Evolutionary conservation across 2,329 filamentous ascomycete genomes (phyloP), one percentile per base, ranked within the genome.

Genomic region (Tetracladium maxilliforme): DNA sequence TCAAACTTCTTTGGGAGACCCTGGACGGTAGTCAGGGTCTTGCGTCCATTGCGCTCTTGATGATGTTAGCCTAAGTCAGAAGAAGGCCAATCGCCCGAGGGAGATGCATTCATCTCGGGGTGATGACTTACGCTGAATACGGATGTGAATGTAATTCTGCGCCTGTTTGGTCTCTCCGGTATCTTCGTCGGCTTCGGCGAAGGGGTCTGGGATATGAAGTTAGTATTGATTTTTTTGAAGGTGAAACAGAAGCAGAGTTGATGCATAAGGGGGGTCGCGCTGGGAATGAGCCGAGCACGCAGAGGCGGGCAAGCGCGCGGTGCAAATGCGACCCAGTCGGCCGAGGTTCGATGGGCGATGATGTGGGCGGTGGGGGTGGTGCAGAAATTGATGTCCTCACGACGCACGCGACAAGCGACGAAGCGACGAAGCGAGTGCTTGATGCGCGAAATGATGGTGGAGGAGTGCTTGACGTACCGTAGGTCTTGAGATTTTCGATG

Each of bases 151-250:
- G 58, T 94, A 93, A 62, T 92, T 92, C 64, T 92, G 82, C 55
- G 80, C 75, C 69, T 90, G 80, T 64, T 90, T 90, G 55, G 74
- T 78, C 64, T 92, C 81, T 69, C 84, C 86, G 58, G 79, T 84
- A 60, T 92, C 86, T 77, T 94, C 87, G 82, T 94, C 90, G 74
- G 86, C 90, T 82, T 95, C 90, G 78, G 90, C 90, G 83, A 98
- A 98, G 79, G 90, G 90, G 78, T 98, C 90, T 94, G 51, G n/a
- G n/a, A n/a, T n/a, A n/a, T n/a, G n/a, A n/a, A n/a, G n/a, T n/a
- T n/a, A n/a, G n/a, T n/a, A n/a, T n/a, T n/a, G n/a, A n/a, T n/a
- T n/a, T n/a, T n/a, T n/a, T n/a, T n/a, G n/a, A n/a, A n/a, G n/a
- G n/a, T n/a, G n/a, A n/a, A n/a, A n/a, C n/a, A n/a, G n/a, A n/a